phyloP scores from a whole-genome alignment of 257 asterid genomes.

The Scutellaria minor region DNA sequence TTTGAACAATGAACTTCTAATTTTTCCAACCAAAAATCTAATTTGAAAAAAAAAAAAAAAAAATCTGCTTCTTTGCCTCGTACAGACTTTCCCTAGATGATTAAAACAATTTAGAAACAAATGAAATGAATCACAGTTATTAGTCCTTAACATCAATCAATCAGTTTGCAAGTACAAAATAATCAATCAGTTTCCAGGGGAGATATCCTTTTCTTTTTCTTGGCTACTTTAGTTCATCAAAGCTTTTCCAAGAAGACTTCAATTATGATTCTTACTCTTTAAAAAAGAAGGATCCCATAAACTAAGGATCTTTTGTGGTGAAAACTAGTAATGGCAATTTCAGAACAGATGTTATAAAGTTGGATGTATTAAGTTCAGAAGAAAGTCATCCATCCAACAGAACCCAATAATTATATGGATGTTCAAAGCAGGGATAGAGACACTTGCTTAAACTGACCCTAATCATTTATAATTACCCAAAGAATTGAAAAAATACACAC shows the following conservation, averaged over 20 bases:
- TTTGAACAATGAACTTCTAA: background rate
- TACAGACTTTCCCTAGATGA: background rate
- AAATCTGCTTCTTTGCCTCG: background rate
- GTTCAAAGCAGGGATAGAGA: background rate
- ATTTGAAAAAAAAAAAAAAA: background rate
- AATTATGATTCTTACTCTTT: background rate
- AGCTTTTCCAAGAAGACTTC: background rate
- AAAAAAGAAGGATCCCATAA: background rate
- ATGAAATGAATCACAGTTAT: background rate
- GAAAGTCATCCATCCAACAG: conserved; percentile 5
- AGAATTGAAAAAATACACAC: background rate
- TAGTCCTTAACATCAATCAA: background rate
- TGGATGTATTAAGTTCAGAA: background rate
- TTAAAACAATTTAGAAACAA: background rate
- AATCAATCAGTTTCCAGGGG: background rate
- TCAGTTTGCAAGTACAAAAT: background rate
- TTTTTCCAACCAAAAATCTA: background rate
- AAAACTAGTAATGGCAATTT: background rate
- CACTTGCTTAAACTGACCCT: background rate
- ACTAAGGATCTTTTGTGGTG: background rate
- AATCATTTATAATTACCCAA: background rate
- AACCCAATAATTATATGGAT: background rate
- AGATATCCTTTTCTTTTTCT: no score
- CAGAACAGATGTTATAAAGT: background rate
- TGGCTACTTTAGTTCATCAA: background rate